Percentiles rank a stretch among this genome's conserved stretches.
Evolutionary conservation across 2,329 filamentous ascomycete genomes (phyloP).

Genomic region (Apiospora marii): DNA sequence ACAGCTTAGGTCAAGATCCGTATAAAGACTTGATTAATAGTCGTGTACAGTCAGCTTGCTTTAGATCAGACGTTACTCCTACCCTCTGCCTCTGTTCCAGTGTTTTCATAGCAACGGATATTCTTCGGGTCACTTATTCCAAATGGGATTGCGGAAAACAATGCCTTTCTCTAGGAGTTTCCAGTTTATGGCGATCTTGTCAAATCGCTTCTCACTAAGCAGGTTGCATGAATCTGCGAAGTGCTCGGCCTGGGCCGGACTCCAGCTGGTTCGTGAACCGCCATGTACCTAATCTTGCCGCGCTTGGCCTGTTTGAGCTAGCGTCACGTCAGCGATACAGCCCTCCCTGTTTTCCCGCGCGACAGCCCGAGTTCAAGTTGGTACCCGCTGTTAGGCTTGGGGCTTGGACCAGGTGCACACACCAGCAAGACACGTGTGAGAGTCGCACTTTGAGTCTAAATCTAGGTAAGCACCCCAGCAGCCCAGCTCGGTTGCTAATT

Average conservation of each 20-base stretch:
- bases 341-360: neutral
- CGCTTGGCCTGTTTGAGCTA: neutral
- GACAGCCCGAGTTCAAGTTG: neutral
- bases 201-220: neutral
- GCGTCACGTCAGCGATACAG: neutral
- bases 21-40: neutral
- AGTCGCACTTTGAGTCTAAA: conserved; percentile 19
- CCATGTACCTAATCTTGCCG: conserved; percentile 1
- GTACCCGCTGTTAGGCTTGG: conserved; percentile 17
- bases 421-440: conserved; percentile 18
- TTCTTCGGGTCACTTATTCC: neutral
- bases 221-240: conserved; percentile 12
- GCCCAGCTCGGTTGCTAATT: neutral
- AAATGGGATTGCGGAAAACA: neutral
- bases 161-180: neutral
- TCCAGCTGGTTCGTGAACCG: conserved; percentile 1
- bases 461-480: neutral
- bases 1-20: neutral
- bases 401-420: conserved; percentile 18
- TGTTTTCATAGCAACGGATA: neutral
- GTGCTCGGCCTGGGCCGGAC: neutral
- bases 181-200: conserved; percentile 5
- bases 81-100: neutral
- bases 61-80: neutral
- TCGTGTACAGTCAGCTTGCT: neutral